phyloP scores from a whole-genome alignment of 257 asterid genomes.

The Solanum lignicaule region DNA sequence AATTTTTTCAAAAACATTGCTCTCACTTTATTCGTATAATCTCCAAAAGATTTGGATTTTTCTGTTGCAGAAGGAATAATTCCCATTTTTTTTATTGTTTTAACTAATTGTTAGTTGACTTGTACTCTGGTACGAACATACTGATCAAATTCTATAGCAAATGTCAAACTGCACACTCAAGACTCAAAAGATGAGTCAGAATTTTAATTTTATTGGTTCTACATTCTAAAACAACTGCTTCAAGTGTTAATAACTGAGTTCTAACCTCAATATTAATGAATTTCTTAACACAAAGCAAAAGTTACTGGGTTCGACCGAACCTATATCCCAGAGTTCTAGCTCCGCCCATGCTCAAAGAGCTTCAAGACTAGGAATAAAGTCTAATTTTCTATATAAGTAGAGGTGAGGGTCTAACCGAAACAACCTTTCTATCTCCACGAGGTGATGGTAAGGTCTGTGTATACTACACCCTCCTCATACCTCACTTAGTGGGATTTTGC shows the following conservation, averaged over 20 bases:
- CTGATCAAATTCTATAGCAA: not conserved
- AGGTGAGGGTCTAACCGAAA: not conserved
- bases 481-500: not conserved
- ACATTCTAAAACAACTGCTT: not conserved
- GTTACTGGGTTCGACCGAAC: not conserved
- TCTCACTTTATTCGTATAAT: not conserved
- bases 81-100: not conserved
- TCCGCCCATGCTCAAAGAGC: not conserved
- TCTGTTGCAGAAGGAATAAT: not conserved
- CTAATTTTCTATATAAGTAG: not conserved
- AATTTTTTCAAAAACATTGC: not conserved
- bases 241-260: not conserved
- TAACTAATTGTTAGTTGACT: not conserved
- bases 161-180: not conserved
- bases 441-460: too few species aligned
- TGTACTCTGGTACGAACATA: not conserved
- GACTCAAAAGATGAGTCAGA: not conserved
- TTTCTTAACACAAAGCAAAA: not conserved
- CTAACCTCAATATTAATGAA: not conserved
- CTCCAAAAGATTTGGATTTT: not conserved
- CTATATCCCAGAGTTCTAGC: not conserved
- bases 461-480: not conserved
- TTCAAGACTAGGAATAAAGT: not conserved
- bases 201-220: not conserved
- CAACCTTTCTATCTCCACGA: not conserved